Conservation (phyloP, 169 alveolate species). For the Plasmodium falciparum region DNA sequence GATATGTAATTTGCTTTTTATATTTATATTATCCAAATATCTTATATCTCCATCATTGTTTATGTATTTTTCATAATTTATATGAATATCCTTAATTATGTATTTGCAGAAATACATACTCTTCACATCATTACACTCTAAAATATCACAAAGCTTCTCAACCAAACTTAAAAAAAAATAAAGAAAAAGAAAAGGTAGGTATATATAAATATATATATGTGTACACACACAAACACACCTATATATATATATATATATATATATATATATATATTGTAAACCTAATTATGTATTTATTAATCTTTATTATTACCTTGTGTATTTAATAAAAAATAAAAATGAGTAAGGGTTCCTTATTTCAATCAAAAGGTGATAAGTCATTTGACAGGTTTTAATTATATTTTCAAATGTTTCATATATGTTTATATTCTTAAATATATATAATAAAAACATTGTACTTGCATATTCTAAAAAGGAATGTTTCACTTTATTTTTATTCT, state of each 20-base stretch:
- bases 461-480: conserved; percentile 38
- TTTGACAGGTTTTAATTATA: conserved; percentile 31
- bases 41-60: conserved; percentile 67
- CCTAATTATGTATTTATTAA: background rate
- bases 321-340: conserved; percentile 43
- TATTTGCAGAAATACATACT: conserved; percentile 63
- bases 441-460: conserved; percentile 32
- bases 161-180: conserved; percentile 16
- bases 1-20: conserved; percentile 18
- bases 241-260: background rate
- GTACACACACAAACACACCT: background rate
- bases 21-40: conserved; percentile 57
- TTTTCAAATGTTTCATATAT: conserved; percentile 32
- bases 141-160: conserved; percentile 30
- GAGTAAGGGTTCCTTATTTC: conserved; percentile 48
- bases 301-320: conserved; percentile 11
- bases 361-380: conserved; percentile 13
- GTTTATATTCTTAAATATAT: conserved; percentile 31
- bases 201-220: background rate
- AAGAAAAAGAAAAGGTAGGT: background rate
- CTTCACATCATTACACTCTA: conserved; percentile 51
- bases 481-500: conserved; percentile 27
- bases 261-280: background rate
- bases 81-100: conserved; percentile 17
- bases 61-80: conserved; percentile 49